These are phyloP conservation scores for Coprinellus aureogranulatus DNA, from an alignment of 768 basidiomycete species.

Conservation along the genomic window DNA sequence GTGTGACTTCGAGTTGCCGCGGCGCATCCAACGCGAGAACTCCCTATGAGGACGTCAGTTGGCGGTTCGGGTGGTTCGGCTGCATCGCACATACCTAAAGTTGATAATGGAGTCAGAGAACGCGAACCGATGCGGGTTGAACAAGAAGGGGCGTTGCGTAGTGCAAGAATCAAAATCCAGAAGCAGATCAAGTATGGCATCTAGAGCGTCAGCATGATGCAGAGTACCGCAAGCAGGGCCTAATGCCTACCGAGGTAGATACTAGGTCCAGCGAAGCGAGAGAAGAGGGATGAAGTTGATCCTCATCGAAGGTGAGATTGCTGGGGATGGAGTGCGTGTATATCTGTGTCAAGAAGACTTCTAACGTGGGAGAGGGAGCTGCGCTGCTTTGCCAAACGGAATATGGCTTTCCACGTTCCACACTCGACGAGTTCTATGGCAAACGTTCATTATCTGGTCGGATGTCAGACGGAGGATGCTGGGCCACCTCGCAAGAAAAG, in stretches of 20 bases:
- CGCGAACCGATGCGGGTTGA: constrained; percentile 99
- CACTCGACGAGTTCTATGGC: constrained; percentile 93
- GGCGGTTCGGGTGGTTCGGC: constrained; percentile 7
- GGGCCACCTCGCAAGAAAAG: constrained; percentile 87
- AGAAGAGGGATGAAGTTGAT: constrained; percentile 95
- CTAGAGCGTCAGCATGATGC: constrained; percentile 90
- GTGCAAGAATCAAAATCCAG: constrained; percentile 90
- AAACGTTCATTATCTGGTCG: background rate
- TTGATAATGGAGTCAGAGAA: constrained; percentile 97
- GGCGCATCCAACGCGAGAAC: constrained; percentile 98
- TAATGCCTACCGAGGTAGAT: constrained; percentile 99
- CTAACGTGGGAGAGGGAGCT: constrained; percentile 91
- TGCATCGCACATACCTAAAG: constrained; percentile 59
- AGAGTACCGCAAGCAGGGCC: constrained; percentile 87
- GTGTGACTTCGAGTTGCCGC: constrained; percentile 96
- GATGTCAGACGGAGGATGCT: background rate
- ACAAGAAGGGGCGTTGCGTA: constrained; percentile 97
- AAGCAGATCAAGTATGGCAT: constrained; percentile 94
- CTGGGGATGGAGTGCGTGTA: constrained; percentile 96
- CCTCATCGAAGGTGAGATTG: constrained; percentile 89
- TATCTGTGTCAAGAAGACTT: constrained; percentile 97
- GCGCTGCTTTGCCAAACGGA: constrained; percentile 93
- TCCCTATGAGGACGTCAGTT: constrained; percentile 53
- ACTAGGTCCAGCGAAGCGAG: constrained; percentile 96
- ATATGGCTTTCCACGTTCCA: constrained; percentile 86